Evolutionary conservation across 805 yeast species (phyloP), one percentile per base, ranked within the genome.

Genomic region (Ogataea ganodermae): DNA sequence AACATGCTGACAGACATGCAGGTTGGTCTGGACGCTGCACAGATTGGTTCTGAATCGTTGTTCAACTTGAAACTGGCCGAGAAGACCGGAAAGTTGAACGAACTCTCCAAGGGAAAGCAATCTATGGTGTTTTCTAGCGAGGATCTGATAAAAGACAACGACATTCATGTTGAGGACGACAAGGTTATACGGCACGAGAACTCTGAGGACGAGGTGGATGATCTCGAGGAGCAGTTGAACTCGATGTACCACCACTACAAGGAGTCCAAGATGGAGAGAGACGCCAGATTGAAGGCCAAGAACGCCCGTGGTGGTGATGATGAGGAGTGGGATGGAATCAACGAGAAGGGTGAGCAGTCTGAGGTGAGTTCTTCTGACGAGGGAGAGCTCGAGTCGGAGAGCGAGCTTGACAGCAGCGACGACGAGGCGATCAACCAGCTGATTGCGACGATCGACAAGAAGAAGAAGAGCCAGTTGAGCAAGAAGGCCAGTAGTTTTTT

Each of bases 1-100:
- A 89, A 88, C 67, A 91, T 94, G 96, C 73, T 87, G 49, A 88
- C 97, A 5, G 96, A 96, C 61, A 80, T 78, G 72, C 96, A 90
- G 61, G 83, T 94, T 53, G 97, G 98, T 78, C 75, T 89, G 45
- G 99, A 94, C 64, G 96, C 97, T 14, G 92, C 89, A 14, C 78
- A 79, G 44, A 74, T 81, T 50, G 96, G 94, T 30, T 75, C 85
- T 46, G 91, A 86, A 49, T 78, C 91, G 1, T 72, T 89, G 49
- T 94, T 94, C 72, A 89, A 84, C 61, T 75, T 94, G 64, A 85
- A 82, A 60, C 70, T 79, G n/a, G 97, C 97, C 3, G 88, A 88
- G 66, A 86, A 86, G 67, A 83, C 96, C 2, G 98, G 97, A 37
- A 80, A 86, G 53, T 68, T 89, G 46, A 79, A 80, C 45, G 82